Evolutionary conservation across 2,329 filamentous ascomycete genomes (phyloP).

Genomic region (Calonectria leucothoes): DNA sequence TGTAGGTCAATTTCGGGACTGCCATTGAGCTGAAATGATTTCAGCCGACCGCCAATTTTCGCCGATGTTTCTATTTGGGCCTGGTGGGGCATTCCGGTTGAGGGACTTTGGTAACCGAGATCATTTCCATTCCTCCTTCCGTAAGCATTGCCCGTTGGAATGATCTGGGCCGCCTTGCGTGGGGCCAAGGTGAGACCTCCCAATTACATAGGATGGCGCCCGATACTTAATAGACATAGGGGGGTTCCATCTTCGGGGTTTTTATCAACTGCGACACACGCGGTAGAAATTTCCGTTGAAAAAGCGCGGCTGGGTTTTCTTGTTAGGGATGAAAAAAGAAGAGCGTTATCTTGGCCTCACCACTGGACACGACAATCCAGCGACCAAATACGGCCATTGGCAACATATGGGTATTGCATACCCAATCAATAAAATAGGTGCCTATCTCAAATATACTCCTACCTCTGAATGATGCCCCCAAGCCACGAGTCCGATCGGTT

Average conservation of each 20-base stretch:
- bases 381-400: too few relatives aligned
- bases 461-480: too few relatives aligned
- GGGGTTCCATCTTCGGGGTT: not conserved
- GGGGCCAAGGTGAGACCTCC: not conserved
- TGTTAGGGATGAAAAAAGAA: too few relatives aligned
- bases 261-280: not conserved
- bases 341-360: too few relatives aligned
- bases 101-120: not conserved
- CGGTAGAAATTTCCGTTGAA: not conserved
- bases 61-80: not conserved
- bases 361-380: too few relatives aligned
- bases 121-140: not conserved
- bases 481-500: too few relatives aligned
- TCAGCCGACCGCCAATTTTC: not conserved
- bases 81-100: not conserved
- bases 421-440: too few relatives aligned
- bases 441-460: too few relatives aligned
- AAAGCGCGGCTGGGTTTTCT: too few relatives aligned
- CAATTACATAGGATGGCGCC: not conserved
- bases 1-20: not conserved
- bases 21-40: not conserved
- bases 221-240: not conserved
- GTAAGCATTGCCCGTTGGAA: not conserved
- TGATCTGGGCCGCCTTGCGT: not conserved
- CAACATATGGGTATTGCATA: too few relatives aligned